phyloP scores from a whole-genome alignment of 306 rosid genomes.

The Datisca glomerata region DNA sequence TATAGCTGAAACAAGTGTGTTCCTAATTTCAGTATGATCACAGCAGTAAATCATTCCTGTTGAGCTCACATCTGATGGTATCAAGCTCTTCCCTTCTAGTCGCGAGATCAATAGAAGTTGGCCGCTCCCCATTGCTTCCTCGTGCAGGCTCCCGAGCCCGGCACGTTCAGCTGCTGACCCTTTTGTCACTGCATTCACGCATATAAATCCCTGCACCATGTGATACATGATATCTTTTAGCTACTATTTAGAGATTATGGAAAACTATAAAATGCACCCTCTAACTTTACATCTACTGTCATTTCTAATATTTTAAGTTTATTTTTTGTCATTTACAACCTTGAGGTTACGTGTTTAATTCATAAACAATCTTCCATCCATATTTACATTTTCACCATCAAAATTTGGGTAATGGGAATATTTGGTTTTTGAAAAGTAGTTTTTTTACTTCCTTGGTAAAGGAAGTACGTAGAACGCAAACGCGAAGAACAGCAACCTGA shows the following conservation, averaged over 20 bases:
- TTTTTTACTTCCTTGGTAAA: no score
- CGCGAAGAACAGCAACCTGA: no score
- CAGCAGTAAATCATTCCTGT: slow-evolving; percentile 31
- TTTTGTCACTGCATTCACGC: slow-evolving; percentile 16
- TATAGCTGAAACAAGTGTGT: slow-evolving; percentile 20
- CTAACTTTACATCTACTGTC: no score
- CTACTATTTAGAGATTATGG: no score
- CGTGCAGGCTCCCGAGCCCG: slow-evolving; percentile 21
- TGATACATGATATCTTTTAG: neutral
- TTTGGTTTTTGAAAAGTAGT: neutral
- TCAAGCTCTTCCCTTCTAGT: slow-evolving; percentile 28
- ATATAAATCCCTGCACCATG: slow-evolving; percentile 26
- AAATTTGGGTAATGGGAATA: no score
- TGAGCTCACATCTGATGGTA: slow-evolving; percentile 26
- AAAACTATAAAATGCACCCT: no score
- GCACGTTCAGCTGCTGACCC: slow-evolving; percentile 29
- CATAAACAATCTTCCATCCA: no score
- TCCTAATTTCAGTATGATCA: slow-evolving; percentile 26
- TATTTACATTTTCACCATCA: no score
- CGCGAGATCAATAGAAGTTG: slow-evolving; percentile 27
- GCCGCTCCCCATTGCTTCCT: slow-evolving; percentile 23
- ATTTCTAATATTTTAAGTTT: no score
- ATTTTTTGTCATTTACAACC: no score
- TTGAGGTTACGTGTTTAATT: no score
- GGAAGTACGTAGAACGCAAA: no score